These are phyloP conservation scores for Aquilaria agallochum DNA, from an alignment of 441 rosid species.

Conservation along the genomic window DNA sequence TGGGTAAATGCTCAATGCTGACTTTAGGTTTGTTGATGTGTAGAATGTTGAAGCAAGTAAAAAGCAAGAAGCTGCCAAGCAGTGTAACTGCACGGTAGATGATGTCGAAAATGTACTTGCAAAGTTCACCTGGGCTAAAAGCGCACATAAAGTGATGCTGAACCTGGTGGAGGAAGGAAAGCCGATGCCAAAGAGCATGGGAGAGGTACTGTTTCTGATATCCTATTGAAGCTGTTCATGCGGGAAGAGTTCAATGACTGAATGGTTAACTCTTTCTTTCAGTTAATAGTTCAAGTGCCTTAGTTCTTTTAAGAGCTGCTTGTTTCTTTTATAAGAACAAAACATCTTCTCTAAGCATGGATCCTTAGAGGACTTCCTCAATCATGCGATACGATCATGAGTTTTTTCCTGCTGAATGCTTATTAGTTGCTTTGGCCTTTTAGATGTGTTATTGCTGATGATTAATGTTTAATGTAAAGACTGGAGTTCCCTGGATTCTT, in stretches of 20 bases:
- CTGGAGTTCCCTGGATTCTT: too few relatives aligned
- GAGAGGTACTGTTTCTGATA: conserved; percentile 49
- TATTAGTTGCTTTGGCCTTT: too few relatives aligned
- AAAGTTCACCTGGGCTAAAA: conserved; percentile 84
- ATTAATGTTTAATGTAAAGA: too few relatives aligned
- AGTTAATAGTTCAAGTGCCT: neutral
- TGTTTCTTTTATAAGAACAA: too few relatives aligned
- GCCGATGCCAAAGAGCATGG: conserved; percentile 74
- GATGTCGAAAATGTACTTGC: conserved; percentile 84
- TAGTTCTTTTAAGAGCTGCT: neutral
- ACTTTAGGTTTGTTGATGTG: conserved; percentile 52
- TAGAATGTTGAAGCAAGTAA: conserved; percentile 77
- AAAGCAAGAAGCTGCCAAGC: conserved; percentile 82
- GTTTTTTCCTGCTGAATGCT: too few relatives aligned
- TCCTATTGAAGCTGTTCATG: neutral
- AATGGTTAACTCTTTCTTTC: neutral
- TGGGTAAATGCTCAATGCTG: conserved; percentile 27
- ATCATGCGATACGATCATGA: too few relatives aligned
- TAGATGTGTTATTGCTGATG: too few relatives aligned
- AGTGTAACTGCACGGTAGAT: conserved; percentile 68
- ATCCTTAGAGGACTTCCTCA: too few relatives aligned
- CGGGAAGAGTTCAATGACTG: neutral
- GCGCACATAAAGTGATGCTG: conserved; percentile 63
- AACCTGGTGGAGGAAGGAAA: conserved; percentile 80
- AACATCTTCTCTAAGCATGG: too few relatives aligned